Evolutionary conservation across 805 yeast genomes (phyloP).

Genomic region (Yamadazyma kitorensis): DNA sequence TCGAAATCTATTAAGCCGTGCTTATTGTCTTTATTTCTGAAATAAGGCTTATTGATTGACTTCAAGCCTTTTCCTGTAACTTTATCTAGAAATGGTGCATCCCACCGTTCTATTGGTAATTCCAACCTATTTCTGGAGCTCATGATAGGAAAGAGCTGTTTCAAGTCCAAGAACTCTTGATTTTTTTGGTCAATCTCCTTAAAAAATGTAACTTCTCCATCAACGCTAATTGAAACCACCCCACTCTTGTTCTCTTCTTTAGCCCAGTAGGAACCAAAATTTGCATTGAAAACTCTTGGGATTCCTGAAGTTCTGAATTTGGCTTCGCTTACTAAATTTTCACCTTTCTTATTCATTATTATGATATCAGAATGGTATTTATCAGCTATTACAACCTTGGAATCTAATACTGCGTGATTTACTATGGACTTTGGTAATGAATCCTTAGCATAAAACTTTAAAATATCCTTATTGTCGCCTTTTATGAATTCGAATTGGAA

Average conservation of each 20-base stretch:
- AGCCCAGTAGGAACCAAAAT: constrained; percentile 15
- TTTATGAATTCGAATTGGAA: constrained; percentile 22
- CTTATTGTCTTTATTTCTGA: constrained; percentile 24
- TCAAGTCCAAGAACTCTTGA: constrained; percentile 15
- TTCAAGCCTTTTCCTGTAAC: constrained; percentile 41
- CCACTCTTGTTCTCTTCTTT: constrained; percentile 2
- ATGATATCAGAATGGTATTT: constrained; percentile 33
- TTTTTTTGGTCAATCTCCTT: constrained; percentile 13
- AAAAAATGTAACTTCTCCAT: constrained; percentile 31
- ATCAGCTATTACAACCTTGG: constrained; percentile 30
- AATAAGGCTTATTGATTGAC: constrained; percentile 33
- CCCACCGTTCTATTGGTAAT: constrained; percentile 9
- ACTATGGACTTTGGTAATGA: constrained; percentile 31
- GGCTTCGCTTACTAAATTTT: constrained; percentile 7
- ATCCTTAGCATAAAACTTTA: constrained; percentile 24
- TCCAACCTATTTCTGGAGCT: neutral
- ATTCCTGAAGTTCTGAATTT: constrained; percentile 23
- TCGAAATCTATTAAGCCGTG: constrained; percentile 33
- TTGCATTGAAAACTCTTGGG: constrained; percentile 29
- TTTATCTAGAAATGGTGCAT: constrained; percentile 33
- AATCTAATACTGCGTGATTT: constrained; percentile 24
- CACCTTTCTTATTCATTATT: constrained; percentile 16
- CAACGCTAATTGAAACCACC: constrained; percentile 32
- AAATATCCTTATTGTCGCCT: constrained; percentile 9
- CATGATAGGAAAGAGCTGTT: constrained; percentile 1